Conservation (phyloP, 75 land plant genomes). For the Larix kaempferi region DNA sequence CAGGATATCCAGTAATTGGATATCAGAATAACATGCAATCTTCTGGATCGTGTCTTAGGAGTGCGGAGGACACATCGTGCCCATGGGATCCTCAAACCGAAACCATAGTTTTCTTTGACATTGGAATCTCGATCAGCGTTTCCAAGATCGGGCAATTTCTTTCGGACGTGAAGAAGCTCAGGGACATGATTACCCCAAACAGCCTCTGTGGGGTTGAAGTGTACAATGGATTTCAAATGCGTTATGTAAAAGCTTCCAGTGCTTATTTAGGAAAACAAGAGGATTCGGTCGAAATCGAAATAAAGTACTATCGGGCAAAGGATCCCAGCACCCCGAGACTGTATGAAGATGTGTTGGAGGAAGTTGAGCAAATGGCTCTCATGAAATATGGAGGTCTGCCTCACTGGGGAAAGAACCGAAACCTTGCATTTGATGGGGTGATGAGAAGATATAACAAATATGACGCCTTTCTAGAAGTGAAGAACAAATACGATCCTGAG, state of each 20-base stretch:
- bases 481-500: constrained; percentile 50
- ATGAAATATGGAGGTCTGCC: constrained; percentile 70
- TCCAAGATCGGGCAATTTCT: constrained; percentile 5
- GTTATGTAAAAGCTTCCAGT: constrained; percentile 24
- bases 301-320: constrained; percentile 56
- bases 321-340: constrained; percentile 53
- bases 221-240: constrained; percentile 19
- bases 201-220: constrained; percentile 30
- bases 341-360: constrained; percentile 65
- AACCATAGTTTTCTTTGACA: constrained; percentile 14
- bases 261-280: constrained; percentile 67
- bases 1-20: constrained; percentile 69
- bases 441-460: constrained; percentile 46
- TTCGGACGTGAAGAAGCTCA: constrained; percentile 22
- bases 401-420: constrained; percentile 89
- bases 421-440: constrained; percentile 48
- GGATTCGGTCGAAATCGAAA: constrained; percentile 58
- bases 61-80: constrained; percentile 13
- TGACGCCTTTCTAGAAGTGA: constrained; percentile 41
- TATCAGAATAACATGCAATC: constrained; percentile 33
- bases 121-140: constrained; percentile 10
- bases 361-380: constrained; percentile 70
- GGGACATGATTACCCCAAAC: constrained; percentile 9
- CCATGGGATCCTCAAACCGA: constrained; percentile 24
- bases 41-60: constrained; percentile 11